Evolutionary conservation across 2,329 filamentous ascomycete species (phyloP).

Genomic region (Xylariaceae sp.): DNA sequence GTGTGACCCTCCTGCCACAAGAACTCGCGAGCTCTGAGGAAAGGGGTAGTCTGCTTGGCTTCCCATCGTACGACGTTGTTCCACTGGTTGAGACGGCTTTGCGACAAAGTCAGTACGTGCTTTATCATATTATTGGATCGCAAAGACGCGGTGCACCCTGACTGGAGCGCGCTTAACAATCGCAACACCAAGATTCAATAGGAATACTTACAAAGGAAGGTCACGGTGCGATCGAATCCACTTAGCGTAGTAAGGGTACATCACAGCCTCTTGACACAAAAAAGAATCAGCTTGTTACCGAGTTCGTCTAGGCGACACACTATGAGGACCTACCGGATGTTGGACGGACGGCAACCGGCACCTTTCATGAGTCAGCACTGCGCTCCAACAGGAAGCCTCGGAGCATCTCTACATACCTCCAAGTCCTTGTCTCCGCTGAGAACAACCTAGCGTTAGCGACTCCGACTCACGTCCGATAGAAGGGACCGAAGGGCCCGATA

Average conservation of each 20-base stretch:
- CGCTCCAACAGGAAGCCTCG: not conserved
- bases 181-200: not conserved
- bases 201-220: conserved; percentile 51
- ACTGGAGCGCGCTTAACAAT: not conserved
- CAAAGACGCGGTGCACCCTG: not conserved
- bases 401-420: conserved; percentile 42
- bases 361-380: conserved; percentile 33
- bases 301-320: not conserved
- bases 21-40: conserved; percentile 90
- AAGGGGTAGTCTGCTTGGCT: conserved; percentile 85
- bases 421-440: conserved; percentile 78
- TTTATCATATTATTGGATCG: not conserved
- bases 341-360: conserved; percentile 61
- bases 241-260: conserved; percentile 27
- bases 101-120: not conserved
- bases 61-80: conserved; percentile 93
- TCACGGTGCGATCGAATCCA: conserved; percentile 90
- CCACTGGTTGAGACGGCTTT: conserved; percentile 83
- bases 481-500: not conserved
- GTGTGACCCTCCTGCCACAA: conserved; percentile 96
- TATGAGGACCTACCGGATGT: conserved; percentile 43
- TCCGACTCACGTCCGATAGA: conserved; percentile 1
- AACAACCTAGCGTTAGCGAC: conserved; percentile 10
- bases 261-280: conserved; percentile 43
- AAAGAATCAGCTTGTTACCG: not conserved